phyloP scores from a whole-genome alignment of 176 grass and related monocot species.

The Olyra latifolia region DNA sequence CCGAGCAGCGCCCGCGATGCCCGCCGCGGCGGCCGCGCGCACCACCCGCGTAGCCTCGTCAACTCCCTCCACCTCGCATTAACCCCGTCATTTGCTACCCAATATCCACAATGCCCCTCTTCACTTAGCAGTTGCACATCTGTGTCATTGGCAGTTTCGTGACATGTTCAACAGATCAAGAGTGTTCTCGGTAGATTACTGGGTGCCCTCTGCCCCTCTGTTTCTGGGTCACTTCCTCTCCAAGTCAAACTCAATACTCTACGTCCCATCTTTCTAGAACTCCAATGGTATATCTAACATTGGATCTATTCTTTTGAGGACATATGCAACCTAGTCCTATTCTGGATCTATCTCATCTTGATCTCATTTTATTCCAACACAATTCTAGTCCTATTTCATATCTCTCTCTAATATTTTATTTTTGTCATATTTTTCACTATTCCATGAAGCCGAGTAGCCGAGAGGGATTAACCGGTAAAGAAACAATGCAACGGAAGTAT shows the following conservation, averaged over 20 bases:
- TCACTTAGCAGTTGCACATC: neutral
- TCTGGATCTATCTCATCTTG: too few relatives aligned
- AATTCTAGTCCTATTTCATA: too few relatives aligned
- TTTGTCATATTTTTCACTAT: too few relatives aligned
- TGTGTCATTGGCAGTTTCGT: neutral
- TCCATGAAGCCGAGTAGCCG: neutral
- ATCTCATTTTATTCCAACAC: too few relatives aligned
- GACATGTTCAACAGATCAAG: neutral
- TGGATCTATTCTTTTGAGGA: too few relatives aligned
- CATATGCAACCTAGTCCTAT: too few relatives aligned
- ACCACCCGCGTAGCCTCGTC: slow-evolving; percentile 23
- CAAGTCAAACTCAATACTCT: slow-evolving; percentile 47
- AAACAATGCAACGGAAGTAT: neutral
- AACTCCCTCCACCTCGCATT: neutral
- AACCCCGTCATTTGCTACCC: neutral
- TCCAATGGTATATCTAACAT: too few relatives aligned
- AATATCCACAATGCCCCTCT: slow-evolving; percentile 3
- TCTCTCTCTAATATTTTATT: too few relatives aligned
- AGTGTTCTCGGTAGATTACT: neutral
- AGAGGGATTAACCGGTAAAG: neutral
- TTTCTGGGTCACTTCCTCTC: slow-evolving; percentile 36
- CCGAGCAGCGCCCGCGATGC: slow-evolving; percentile 37
- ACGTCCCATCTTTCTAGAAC: slow-evolving; percentile 30
- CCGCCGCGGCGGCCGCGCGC: slow-evolving; percentile 36
- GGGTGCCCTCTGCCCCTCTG: slow-evolving; percentile 4